Percentiles rank a stretch among this genome's conserved stretches.
Evolutionary conservation across 1,284 basidiomycete species (phyloP).

Genomic region (Porodaedalea pini): DNA sequence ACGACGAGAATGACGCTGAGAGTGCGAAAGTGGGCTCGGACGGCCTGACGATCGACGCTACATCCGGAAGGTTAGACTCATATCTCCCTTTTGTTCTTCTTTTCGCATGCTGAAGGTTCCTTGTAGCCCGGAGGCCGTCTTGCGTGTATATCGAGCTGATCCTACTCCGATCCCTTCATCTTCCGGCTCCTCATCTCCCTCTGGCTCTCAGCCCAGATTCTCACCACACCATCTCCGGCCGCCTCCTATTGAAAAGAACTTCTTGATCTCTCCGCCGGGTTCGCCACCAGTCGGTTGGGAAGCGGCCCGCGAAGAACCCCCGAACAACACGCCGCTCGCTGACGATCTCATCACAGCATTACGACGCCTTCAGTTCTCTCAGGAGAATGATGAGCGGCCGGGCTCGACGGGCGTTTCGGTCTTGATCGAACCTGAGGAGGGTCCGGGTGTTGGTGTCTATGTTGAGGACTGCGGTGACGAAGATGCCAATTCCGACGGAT

Average conservation of each 20-base stretch:
- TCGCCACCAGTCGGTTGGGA: constrained; percentile 98
- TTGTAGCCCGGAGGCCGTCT: constrained; percentile 46
- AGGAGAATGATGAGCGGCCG: constrained; percentile 32
- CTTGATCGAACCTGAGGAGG: constrained; percentile 61
- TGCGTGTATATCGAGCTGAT: constrained; percentile 80
- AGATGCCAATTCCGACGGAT: constrained; percentile 27
- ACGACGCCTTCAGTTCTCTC: constrained; percentile 52
- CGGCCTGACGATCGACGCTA: constrained; percentile 53
- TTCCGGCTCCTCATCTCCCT: constrained; percentile 39
- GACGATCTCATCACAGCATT: constrained; percentile 85
- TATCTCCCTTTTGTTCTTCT: constrained; percentile 18
- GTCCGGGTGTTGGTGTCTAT: constrained; percentile 70
- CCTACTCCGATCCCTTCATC: constrained; percentile 47
- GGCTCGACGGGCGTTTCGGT: constrained; percentile 44
- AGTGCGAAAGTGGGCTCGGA: constrained; percentile 60
- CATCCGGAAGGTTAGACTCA: constrained; percentile 46
- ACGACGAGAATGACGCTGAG: constrained; percentile 60
- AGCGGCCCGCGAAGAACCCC: constrained; percentile 86
- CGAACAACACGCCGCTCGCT: constrained; percentile 83
- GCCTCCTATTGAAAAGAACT: constrained; percentile 85
- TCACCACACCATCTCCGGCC: constrained; percentile 58
- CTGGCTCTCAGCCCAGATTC: constrained; percentile 39
- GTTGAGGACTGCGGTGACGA: constrained; percentile 57
- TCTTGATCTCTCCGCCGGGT: constrained; percentile 97
- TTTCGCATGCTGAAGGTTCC: constrained; percentile 3